Base-by-base conservation (phyloP, 2,329 filamentous ascomycete genomes). In the Colletotrichum godetiae region DNA sequence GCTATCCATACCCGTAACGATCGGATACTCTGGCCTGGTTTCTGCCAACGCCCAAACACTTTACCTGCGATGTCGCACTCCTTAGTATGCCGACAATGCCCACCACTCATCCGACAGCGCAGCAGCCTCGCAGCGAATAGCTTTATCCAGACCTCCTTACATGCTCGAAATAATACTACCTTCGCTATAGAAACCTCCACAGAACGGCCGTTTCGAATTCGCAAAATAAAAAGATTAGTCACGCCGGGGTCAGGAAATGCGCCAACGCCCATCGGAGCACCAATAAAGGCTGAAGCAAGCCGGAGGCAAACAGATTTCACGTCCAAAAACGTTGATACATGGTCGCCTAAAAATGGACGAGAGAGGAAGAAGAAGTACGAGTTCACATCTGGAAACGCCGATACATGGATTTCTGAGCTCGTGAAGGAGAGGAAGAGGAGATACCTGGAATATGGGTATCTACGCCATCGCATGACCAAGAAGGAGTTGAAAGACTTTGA, bases 401-500 rank as follows among this genome's bases (percentile, higher is more conserved):
- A 22, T 8, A 35, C 24, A 19, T 59, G 64, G 64, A 10, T 11
- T 27, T 29, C 31, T 5, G 64, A 67, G 35, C 27, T 67, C 35
- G 12, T 8, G 24, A 35, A 13, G 22, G 62, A 46, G 33, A 46
- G n/a, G 29, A 77, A 22, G 77, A 76, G 2, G 78, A 76, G 46
- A 61, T 72, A 69, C 37, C 29, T 46, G 5, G 75, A 76, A 65
- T 70, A 74, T 56, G 67, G 67, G 31, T 76, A 59, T 22, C 63
- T 76, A 33, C 66, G 75, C 12, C 64, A 76, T 49, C 68, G 68
- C 35, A 56, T 72, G 27, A 53, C 22, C 35, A 46, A 49, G 27
- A 37, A 64, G 24, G 67, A 70, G 33, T 46, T 75, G 49, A 58
- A 73, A 19, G 59, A 69, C 24, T 73, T 71, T 27, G 5, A 19